phyloP scores from a whole-genome alignment of 1,284 basidiomycete species.

The Earliella scabrosa region DNA sequence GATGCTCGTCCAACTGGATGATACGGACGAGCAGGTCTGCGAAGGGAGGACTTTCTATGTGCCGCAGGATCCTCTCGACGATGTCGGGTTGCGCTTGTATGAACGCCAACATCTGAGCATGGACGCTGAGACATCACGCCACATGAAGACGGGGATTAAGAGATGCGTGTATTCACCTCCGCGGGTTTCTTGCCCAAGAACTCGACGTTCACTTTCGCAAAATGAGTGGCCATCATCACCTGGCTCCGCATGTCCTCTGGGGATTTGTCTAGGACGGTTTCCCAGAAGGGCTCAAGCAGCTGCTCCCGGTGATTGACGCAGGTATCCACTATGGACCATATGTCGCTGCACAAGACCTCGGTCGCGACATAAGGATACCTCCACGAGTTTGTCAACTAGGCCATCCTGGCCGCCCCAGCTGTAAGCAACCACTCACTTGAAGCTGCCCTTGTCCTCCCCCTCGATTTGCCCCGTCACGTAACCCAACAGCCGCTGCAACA shows the following conservation, averaged over 20 bases:
- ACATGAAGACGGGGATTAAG: slow-evolving; percentile 25
- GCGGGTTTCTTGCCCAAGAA: slow-evolving; percentile 88
- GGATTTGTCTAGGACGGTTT: slow-evolving; percentile 81
- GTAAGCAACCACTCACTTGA: slow-evolving; percentile 62
- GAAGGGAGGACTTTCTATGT: slow-evolving; percentile 90
- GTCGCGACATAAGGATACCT: slow-evolving; percentile 96
- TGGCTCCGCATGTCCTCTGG: slow-evolving; percentile 81
- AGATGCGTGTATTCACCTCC: slow-evolving; percentile 65
- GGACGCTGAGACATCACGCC: slow-evolving; percentile 34
- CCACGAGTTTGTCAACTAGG: slow-evolving; percentile 8
- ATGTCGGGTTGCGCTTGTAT: slow-evolving; percentile 85
- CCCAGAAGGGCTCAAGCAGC: slow-evolving; percentile 90
- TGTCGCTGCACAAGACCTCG: slow-evolving; percentile 94
- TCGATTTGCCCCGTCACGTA: slow-evolving; percentile 89
- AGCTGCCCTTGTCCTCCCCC: slow-evolving; percentile 71
- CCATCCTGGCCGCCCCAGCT: slow-evolving; percentile 1
- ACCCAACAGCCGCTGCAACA: slow-evolving; percentile 78
- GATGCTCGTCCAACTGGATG: slow-evolving; percentile 89
- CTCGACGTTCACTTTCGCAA: slow-evolving; percentile 87
- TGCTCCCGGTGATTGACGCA: slow-evolving; percentile 77
- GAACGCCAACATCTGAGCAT: slow-evolving; percentile 86
- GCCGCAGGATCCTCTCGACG: slow-evolving; percentile 82
- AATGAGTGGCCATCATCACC: slow-evolving; percentile 80
- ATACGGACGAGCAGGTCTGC: slow-evolving; percentile 93
- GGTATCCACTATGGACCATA: slow-evolving; percentile 93